These are phyloP conservation scores for Solanum chiquidenum DNA, from an alignment of 257 asterid species.

Conservation along the genomic window DNA sequence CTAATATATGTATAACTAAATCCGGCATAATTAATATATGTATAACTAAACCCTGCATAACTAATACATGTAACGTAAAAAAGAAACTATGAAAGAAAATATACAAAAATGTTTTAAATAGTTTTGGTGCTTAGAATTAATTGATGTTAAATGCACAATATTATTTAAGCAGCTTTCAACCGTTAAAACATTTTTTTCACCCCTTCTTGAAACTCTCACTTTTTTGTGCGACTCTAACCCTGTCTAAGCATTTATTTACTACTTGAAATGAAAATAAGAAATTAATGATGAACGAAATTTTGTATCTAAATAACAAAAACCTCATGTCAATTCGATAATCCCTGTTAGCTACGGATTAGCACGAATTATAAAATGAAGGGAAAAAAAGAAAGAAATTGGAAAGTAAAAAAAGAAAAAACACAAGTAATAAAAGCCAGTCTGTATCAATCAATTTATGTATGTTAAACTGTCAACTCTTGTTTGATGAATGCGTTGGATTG, in stretches of 20 bases:
- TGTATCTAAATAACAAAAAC: too few species aligned
- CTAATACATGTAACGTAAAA: background rate
- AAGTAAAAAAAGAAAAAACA: background rate
- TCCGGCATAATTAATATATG: too few species aligned
- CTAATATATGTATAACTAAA: too few species aligned
- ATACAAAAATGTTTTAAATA: too few species aligned
- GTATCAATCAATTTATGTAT: background rate
- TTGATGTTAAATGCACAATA: background rate
- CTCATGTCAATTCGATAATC: too few species aligned
- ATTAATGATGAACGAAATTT: too few species aligned
- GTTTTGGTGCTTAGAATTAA: background rate
- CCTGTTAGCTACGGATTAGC: too few species aligned
- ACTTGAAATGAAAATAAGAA: background rate
- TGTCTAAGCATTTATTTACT: background rate
- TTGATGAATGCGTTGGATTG: background rate
- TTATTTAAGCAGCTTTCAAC: background rate
- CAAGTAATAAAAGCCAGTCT: background rate
- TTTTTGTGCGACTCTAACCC: background rate
- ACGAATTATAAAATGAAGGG: too few species aligned
- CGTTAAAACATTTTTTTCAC: background rate
- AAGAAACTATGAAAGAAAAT: background rate
- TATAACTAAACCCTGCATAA: too few species aligned
- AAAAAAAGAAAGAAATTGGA: too few species aligned
- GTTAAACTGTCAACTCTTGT: slow-evolving; percentile 1
- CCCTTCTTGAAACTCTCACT: background rate